These are phyloP conservation scores for Beauveria asiatica DNA, from an alignment of 2,329 filamentous ascomycete genomes.

Conservation along the genomic window DNA sequence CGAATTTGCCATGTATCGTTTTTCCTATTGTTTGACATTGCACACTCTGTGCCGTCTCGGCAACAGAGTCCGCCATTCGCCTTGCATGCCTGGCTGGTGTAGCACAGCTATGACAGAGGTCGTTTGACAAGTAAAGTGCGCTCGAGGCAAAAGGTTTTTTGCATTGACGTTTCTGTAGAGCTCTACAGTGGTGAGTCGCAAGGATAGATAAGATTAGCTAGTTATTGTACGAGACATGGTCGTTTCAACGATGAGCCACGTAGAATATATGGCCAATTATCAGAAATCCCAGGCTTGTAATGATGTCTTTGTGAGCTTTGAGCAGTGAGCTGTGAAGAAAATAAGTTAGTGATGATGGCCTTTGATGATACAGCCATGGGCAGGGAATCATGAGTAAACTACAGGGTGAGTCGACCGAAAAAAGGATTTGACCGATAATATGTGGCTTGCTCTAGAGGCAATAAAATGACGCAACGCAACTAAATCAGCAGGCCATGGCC, in stretches of 20 bases:
- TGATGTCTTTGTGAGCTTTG: neutral
- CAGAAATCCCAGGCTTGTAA: neutral
- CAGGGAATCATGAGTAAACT: too few species aligned
- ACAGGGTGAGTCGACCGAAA: too few species aligned
- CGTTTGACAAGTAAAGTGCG: neutral
- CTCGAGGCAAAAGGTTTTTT: neutral
- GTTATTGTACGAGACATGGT: neutral
- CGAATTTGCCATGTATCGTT: neutral
- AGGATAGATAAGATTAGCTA: neutral
- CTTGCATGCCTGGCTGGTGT: neutral
- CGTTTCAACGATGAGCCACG: neutral
- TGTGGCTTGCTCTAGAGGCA: too few species aligned
- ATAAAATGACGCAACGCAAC: too few species aligned
- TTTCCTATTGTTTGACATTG: constrained; percentile 7
- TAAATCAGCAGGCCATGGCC: too few species aligned
- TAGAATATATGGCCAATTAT: constrained; percentile 5
- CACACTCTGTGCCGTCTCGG: neutral
- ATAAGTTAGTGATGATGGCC: neutral
- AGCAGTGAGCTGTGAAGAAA: neutral
- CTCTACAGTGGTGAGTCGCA: neutral
- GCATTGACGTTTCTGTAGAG: neutral
- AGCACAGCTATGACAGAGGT: neutral
- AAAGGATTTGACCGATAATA: too few species aligned
- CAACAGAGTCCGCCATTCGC: neutral
- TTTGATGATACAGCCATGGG: too few species aligned